These are phyloP conservation scores for Zasmidium angulare DNA, from an alignment of 2,329 filamentous ascomycete genomes.

Conservation along the genomic window DNA sequence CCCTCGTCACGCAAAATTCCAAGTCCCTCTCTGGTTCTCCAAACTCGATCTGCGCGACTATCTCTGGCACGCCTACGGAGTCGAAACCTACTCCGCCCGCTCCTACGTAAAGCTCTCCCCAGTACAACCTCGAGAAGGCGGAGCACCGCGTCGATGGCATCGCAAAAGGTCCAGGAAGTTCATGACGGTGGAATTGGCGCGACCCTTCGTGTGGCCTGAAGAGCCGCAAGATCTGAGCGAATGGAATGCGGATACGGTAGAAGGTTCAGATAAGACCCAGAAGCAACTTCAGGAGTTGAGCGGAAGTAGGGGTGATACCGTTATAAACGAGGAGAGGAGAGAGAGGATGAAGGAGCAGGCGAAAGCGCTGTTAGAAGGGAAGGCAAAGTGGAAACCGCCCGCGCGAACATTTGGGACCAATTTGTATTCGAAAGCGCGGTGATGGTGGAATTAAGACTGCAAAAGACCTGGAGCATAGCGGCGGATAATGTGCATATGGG, in stretches of 20 bases:
- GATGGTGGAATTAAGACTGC: background rate
- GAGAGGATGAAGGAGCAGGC: slow-evolving; percentile 60
- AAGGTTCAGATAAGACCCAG: slow-evolving; percentile 37
- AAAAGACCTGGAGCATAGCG: background rate
- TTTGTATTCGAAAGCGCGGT: background rate
- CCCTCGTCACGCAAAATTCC: slow-evolving; percentile 82
- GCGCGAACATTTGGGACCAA: background rate
- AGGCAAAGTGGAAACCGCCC: slow-evolving; percentile 56
- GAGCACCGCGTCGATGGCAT: slow-evolving; percentile 54
- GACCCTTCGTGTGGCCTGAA: slow-evolving; percentile 86
- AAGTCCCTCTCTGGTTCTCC: slow-evolving; percentile 86
- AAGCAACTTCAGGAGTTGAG: slow-evolving; percentile 39
- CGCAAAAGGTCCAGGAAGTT: slow-evolving; percentile 76
- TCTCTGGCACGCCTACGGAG: slow-evolving; percentile 79
- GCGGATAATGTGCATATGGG: background rate
- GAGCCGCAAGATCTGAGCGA: slow-evolving; percentile 61
- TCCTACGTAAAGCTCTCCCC: slow-evolving; percentile 74
- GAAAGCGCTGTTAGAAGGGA: slow-evolving; percentile 59
- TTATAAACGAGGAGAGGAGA: slow-evolving; percentile 43
- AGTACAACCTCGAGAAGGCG: slow-evolving; percentile 53
- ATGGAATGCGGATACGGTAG: slow-evolving; percentile 32
- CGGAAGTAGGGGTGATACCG: slow-evolving; percentile 35
- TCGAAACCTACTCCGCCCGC: slow-evolving; percentile 71
- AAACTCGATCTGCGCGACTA: slow-evolving; percentile 97
- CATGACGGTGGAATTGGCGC: slow-evolving; percentile 88